phyloP scores from a whole-genome alignment of 345 rosid species.

The Eucalyptus paniculata region DNA sequence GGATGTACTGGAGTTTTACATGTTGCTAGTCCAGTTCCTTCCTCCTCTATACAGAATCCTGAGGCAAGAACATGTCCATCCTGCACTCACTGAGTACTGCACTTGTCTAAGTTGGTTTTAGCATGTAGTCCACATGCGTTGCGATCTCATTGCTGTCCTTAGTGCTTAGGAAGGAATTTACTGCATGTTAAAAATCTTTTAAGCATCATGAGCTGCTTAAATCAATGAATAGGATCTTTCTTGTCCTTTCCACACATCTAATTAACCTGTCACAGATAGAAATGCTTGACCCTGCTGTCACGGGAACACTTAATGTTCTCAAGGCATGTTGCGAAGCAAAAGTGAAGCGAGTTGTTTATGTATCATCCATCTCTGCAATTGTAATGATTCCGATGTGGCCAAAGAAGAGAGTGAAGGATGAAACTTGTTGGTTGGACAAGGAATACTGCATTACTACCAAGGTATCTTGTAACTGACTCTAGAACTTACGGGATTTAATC shows the following conservation, averaged over 20 bases:
- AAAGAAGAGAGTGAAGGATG: slow-evolving; percentile 6
- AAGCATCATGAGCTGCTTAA: neutral
- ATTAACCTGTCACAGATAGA: neutral
- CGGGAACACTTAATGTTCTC: slow-evolving; percentile 12
- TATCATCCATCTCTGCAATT: slow-evolving; percentile 7
- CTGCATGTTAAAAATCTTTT: neutral
- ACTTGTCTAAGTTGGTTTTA: neutral
- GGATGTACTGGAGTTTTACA: slow-evolving; percentile 67
- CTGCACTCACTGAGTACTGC: neutral
- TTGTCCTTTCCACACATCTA: neutral
- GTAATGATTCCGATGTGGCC: slow-evolving; percentile 11
- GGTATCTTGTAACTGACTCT: neutral
- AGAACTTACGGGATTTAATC: neutral
- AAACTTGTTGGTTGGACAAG: slow-evolving; percentile 19
- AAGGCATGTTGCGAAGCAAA: slow-evolving; percentile 4
- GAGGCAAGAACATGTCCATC: slow-evolving; percentile 3
- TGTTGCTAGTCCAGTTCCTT: slow-evolving; percentile 57
- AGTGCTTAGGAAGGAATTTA: neutral
- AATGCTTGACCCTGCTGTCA: slow-evolving; percentile 7
- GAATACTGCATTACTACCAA: slow-evolving; percentile 3
- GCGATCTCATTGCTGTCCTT: neutral
- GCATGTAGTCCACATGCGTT: neutral
- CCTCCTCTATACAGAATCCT: neutral
- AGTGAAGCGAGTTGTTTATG: slow-evolving; percentile 8
- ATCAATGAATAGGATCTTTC: neutral